phyloP scores from a whole-genome alignment of 108 stramenopile species.

The Skeletonema potamos region DNA sequence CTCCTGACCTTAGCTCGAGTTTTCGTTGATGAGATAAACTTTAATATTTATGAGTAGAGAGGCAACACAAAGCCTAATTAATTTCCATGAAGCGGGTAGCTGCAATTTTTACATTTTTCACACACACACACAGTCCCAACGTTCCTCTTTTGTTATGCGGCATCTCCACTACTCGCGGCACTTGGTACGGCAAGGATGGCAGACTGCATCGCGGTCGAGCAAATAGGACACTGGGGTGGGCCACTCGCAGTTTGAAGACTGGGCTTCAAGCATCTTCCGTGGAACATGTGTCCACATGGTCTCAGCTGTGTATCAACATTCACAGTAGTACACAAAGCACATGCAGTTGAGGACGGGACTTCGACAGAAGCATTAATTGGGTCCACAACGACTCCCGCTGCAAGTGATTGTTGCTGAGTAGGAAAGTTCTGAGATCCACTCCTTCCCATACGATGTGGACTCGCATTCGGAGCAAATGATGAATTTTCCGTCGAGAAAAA shows the following conservation, averaged over 20 bases:
- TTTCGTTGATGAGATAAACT: background rate
- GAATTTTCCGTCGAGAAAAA: constrained; percentile 45
- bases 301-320: constrained; percentile 89
- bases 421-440: constrained; percentile 20
- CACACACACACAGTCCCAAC: background rate
- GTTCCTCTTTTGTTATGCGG: background rate
- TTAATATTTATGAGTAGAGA: background rate
- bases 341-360: constrained; percentile 78
- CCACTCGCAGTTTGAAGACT: constrained; percentile 70
- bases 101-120: background rate
- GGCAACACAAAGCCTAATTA: background rate
- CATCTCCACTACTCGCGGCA: background rate
- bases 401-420: constrained; percentile 16
- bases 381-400: background rate
- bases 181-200: constrained; percentile 81
- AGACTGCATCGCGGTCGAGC: constrained; percentile 72
- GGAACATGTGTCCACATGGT: constrained; percentile 92
- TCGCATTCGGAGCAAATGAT: constrained; percentile 30
- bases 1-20: too few species aligned
- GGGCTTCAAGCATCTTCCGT: constrained; percentile 85
- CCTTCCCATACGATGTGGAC: constrained; percentile 3
- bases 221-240: constrained; percentile 81
- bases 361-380: constrained; percentile 51
- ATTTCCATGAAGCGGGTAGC: background rate
- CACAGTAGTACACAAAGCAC: constrained; percentile 69